Conservation (phyloP, 768 basidiomycete species). For the Galerina marginata region DNA sequence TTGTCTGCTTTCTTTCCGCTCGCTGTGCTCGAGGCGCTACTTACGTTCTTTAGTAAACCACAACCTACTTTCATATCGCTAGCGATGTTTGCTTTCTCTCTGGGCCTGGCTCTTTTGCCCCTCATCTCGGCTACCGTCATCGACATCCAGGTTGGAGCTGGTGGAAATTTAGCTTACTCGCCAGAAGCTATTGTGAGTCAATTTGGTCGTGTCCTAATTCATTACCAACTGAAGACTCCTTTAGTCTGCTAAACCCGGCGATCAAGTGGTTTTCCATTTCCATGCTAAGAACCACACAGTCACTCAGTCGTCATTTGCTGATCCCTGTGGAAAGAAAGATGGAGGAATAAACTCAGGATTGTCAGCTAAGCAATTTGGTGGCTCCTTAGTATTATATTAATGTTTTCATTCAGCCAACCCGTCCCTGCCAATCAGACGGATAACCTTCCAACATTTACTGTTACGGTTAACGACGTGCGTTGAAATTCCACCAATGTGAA, state of each 20-base stretch:
- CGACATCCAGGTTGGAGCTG: conserved; percentile 59
- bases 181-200: conserved; percentile 59
- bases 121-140: conserved; percentile 53
- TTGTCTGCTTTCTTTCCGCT: conserved; percentile 24
- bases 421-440: conserved; percentile 57
- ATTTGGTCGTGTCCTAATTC: not conserved
- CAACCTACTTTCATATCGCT: conserved; percentile 39
- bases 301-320: conserved; percentile 54
- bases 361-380: conserved; percentile 38
- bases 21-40: conserved; percentile 22
- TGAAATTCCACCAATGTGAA: not conserved
- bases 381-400: conserved; percentile 1
- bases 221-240: conserved; percentile 1
- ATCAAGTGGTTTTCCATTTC: conserved; percentile 68
- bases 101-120: conserved; percentile 56
- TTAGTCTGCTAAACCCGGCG: conserved; percentile 54
- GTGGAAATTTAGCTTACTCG: conserved; percentile 45
- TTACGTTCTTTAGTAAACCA: conserved; percentile 30
- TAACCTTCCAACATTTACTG: conserved; percentile 53
- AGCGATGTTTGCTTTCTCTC: conserved; percentile 51
- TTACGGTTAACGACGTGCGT: conserved; percentile 54
- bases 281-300: conserved; percentile 61
- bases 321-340: conserved; percentile 57
- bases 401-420: conserved; percentile 43
- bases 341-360: conserved; percentile 65